Base-by-base conservation (phyloP, 345 rosid genomes). In the Aquilaria yunnanensis region DNA sequence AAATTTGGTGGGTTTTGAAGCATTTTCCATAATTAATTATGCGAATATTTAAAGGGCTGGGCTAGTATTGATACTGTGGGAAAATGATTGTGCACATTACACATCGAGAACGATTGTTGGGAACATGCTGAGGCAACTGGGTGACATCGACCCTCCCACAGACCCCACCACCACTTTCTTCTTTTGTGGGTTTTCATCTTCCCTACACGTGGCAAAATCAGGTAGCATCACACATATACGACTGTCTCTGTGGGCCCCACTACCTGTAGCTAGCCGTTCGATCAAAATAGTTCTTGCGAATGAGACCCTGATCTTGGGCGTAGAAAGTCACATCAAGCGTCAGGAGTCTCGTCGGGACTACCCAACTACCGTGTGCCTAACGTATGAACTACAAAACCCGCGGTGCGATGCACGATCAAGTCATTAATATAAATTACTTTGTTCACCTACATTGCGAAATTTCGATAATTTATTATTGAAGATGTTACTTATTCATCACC, bases 1-100 rank as follows among this genome's bases (percentile, higher is more conserved):
- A 23, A 23, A 23, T 23, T 23, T 23, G 23, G 23, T 23, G 23
- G 23, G 23, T 23, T 23, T 23, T 23, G 23, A 23, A 23, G 23
- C 23, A 23, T 23, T 23, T 23, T 23, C 23, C 23, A 23, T 23
- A 23, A 23, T 23, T 23, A 23, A 23, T 23, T 23, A 23, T 23
- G 23, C 23, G 23, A 23, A 23, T 23, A 23, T 23, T 23, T 23
- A 23, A 23, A 23, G 23, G 23, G 23, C 23, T 23, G 23, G 23
- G 23, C 23, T 23, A 23, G 23, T 23, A 23, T 23, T 23, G 23
- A 23, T 23, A 23, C 23, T 16, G 14, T 43, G 64, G 55, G 51
- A 51, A 47, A 34, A 64, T 64, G 77, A 73, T 68, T 73, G 23
- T 14, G 13, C 41, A 1, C 77, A 52, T 53, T 63, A 76, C 78